Percentiles rank a stretch among this genome's conserved stretches.
Evolutionary conservation across 371 early-diverging fungal genomes (phyloP).

Genomic region (Mucor circinelloides): DNA sequence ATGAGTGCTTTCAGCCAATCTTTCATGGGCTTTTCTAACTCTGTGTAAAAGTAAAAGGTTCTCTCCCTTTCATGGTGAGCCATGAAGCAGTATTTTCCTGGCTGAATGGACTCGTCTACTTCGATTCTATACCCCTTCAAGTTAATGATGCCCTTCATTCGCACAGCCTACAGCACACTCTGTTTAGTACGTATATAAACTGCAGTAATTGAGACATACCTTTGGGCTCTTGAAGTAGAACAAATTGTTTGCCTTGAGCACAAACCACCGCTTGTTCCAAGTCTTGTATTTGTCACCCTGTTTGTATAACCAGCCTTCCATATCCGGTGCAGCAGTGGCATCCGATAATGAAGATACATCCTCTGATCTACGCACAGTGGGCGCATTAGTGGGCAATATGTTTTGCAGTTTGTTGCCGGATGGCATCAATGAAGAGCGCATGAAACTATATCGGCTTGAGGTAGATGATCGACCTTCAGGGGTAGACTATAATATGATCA

Average conservation of each 20-base stretch:
- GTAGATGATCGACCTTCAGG: background rate
- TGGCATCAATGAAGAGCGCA: slow-evolving; percentile 22
- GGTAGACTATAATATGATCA: background rate
- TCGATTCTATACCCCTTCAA: slow-evolving; percentile 58
- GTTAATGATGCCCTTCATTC: slow-evolving; percentile 62
- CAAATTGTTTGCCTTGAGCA: slow-evolving; percentile 61
- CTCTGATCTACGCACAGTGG: slow-evolving; percentile 14
- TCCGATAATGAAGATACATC: slow-evolving; percentile 8
- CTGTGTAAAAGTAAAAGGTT: slow-evolving; percentile 68
- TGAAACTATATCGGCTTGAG: slow-evolving; percentile 16
- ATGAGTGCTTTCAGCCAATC: slow-evolving; percentile 71
- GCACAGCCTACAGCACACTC: slow-evolving; percentile 32
- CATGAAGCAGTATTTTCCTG: slow-evolving; percentile 74
- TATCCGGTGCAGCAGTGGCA: slow-evolving; percentile 39
- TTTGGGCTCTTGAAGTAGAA: slow-evolving; percentile 66
- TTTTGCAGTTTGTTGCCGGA: slow-evolving; percentile 19
- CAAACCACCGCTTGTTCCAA: slow-evolving; percentile 74
- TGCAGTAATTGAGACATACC: slow-evolving; percentile 7
- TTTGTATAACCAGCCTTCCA: slow-evolving; percentile 70
- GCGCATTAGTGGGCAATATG: slow-evolving; percentile 10
- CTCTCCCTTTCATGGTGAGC: slow-evolving; percentile 65
- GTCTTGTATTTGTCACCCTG: slow-evolving; percentile 66
- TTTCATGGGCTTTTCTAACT: slow-evolving; percentile 54
- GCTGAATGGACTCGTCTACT: slow-evolving; percentile 60
- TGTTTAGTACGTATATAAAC: background rate